Base-by-base conservation (phyloP, 768 basidiomycete genomes). In the Chalciporus chontae region DNA sequence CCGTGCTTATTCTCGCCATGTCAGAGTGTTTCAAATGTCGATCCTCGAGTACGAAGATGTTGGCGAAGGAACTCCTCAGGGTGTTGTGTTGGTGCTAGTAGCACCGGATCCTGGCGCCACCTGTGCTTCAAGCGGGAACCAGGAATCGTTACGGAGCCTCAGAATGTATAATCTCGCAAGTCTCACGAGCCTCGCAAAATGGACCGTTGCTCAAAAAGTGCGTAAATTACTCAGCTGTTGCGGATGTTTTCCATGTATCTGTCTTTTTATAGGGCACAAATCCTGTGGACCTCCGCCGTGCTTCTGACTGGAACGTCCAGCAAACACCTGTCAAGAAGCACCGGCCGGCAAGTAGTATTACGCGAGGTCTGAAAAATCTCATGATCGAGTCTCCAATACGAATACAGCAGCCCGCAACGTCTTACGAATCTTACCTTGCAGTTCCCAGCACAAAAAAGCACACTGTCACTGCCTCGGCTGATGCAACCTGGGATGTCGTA, bases 141-240 rank as follows among this genome's bases (percentile, higher is more conserved):
- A 75, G 44, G 86, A 88, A 55, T 64, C 74, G 7, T 58, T 73
- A 34, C 75, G 82, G 41, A 71, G 74, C 7, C 67, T 91, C 36
- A 80, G 90, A 36, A 91, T 93, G 89, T 93, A 93, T 65, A 92
- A 84, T 59, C 73, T 93, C 17, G 73, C 81, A 17, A 89, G 89
- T 61, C 68, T 93, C 6, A 76, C 78, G 8, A 90, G 78, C 57
- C 75, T 93, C 11, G 87, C 86, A 2, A 83, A 81, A 59, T 92
- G 86, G 86, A 75, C 80, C 0, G 69, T 84, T 15, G 70, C 83
- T 9, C 82, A 85, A 50, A 85, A 84, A 67, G 90, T 85, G 53
- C 37, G 69, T 59, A 17, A 1, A 23, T 21, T 19, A 17, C 10
- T 23, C 14, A 9, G 13, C 36, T 27, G 19, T 46, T 53, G 45